Evolutionary conservation across 2,329 filamentous ascomycete species (phyloP).

Genomic region (Cercospora sojina): DNA sequence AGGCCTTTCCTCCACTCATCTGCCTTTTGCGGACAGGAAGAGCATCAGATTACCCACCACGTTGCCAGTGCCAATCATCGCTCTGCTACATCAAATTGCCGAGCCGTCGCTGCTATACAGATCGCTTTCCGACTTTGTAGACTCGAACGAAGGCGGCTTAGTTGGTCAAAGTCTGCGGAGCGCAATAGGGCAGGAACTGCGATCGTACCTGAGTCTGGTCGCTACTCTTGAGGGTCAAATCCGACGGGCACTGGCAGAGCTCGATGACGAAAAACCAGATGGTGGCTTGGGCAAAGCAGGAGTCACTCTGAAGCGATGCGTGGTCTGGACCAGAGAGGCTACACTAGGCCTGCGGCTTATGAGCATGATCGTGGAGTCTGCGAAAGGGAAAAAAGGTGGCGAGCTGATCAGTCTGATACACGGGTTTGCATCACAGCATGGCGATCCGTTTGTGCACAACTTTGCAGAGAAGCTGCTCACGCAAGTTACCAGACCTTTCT

Average conservation of each 20-base stretch:
- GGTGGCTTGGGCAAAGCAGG: constrained; percentile 78
- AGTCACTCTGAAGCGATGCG: constrained; percentile 90
- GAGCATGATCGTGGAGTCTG: constrained; percentile 91
- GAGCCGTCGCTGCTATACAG: constrained; percentile 93
- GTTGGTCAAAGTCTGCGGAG: constrained; percentile 88
- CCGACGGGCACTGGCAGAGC: constrained; percentile 70
- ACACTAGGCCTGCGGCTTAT: constrained; percentile 93
- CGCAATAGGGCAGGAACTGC: constrained; percentile 78
- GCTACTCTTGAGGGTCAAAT: constrained; percentile 93
- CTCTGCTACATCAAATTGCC: constrained; percentile 82
- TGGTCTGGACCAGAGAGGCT: constrained; percentile 95
- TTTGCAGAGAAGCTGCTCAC: constrained; percentile 87
- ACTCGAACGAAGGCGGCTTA: constrained; percentile 77
- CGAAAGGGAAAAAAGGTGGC: constrained; percentile 79
- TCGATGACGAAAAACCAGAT: constrained; percentile 67
- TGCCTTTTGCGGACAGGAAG: constrained; percentile 70
- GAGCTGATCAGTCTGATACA: constrained; percentile 93
- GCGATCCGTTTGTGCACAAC: constrained; percentile 87
- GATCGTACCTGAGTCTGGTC: constrained; percentile 85
- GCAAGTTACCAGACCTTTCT: constrained; percentile 90
- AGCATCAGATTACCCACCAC: constrained; percentile 73
- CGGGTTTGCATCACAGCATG: constrained; percentile 86
- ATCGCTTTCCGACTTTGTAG: constrained; percentile 75
- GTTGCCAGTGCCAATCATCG: constrained; percentile 79
- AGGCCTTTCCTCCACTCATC: constrained; percentile 81